Evolutionary conservation across 331 rosid genomes (phyloP), one percentile per base, ranked within the genome.

Genomic region (Pyracantha coccinea): DNA sequence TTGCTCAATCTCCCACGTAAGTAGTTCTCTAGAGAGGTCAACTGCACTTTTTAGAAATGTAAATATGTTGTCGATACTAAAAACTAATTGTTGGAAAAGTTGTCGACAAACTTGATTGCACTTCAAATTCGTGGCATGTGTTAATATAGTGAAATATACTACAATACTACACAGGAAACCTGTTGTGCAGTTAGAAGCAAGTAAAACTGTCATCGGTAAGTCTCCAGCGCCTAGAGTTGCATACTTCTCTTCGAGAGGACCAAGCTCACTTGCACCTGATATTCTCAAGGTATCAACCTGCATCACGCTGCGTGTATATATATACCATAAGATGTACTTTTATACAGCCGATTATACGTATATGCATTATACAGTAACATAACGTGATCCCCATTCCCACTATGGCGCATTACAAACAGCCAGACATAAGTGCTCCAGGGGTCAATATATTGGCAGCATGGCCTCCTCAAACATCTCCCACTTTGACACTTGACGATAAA

Each of bases 191-290:
- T n/a, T n/a, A 24, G 74, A 77, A 33, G 75, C 66, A 4, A 52
- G 70, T 7, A 78, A 55, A 76, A 84, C 75, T 32, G 44, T 66
- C 13, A 66, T 62, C 6, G 75, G 84, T 6, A 80, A 76, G 70
- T 68, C 78, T n/a, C 76, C 57, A 2, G 90, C 90, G 4, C 92
- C 92, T 5, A 78, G 62, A 29, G 83, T 86, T 41, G 92, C 86
- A 10, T 82, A 71, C 83, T 88, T 88, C 68, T 88, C 93, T 62
- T 82, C 90, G 1, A 88, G 90, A 82, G 90, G 90, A 24, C 93
- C 90, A n/a, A 86, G 77, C 73, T 78, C 90, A 10, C 19, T 82
- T 13, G 21, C 83, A 16, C 86, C 87, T 5, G 78, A 85, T 59
- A 77, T 88, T 70, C 88, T 86, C 79, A 88, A 88, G 91, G 91